These are phyloP conservation scores for Lichtheimia ramosa DNA, from an alignment of 371 early-diverging fungal genomes.

Conservation along the genomic window DNA sequence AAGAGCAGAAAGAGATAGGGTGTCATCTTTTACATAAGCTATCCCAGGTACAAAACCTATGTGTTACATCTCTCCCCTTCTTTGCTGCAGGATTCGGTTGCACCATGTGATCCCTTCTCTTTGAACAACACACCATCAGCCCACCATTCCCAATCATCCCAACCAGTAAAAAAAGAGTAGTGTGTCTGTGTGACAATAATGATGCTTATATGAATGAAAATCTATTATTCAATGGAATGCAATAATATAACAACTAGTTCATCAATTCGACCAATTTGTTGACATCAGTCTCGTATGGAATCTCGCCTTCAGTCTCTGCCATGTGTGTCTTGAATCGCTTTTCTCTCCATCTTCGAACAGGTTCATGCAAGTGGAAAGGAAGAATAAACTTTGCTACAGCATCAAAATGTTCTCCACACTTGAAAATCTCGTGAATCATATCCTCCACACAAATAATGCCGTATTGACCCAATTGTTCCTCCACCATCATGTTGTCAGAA, in stretches of 20 bases:
- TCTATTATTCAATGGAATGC: background rate
- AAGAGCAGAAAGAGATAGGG: background rate
- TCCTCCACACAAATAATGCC: conserved; percentile 99
- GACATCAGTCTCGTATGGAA: conserved; percentile 94
- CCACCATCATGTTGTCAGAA: conserved; percentile 94
- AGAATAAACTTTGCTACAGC: conserved; percentile 93
- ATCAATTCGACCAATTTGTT: conserved; percentile 95
- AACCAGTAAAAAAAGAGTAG: too few species aligned
- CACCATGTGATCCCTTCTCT: too few species aligned
- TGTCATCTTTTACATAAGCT: background rate
- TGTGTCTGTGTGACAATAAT: too few species aligned
- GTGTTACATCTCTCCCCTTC: too few species aligned
- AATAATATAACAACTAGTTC: conserved; percentile 69
- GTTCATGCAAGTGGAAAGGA: conserved; percentile 97
- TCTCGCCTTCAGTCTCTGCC: conserved; percentile 90
- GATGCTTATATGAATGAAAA: background rate
- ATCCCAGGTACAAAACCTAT: too few species aligned
- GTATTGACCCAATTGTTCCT: conserved; percentile 89
- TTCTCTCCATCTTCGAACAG: conserved; percentile 93
- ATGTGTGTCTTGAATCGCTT: conserved; percentile 95
- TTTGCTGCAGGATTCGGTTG: too few species aligned
- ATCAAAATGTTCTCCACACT: conserved; percentile 84
- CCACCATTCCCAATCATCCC: too few species aligned
- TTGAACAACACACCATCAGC: too few species aligned
- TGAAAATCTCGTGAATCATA: conserved; percentile 85